Conservation (phyloP, 2,329 filamentous ascomycete genomes). For the Coccinonectria pachysandricola region DNA sequence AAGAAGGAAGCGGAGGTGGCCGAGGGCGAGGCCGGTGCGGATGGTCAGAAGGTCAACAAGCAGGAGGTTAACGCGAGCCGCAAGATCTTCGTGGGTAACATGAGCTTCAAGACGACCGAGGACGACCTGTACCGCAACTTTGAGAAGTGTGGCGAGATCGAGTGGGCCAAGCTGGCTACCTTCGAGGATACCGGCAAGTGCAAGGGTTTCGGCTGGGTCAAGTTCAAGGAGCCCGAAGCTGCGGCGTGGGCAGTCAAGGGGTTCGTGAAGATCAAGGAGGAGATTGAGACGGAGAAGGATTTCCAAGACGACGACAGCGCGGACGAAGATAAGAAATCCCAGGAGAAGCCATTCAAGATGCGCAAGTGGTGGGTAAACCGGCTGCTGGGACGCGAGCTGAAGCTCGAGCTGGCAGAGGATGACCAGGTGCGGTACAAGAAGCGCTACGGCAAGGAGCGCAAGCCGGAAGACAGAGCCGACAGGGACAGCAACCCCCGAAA, state of each 20-base stretch:
- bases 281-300: conserved; percentile 52
- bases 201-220: conserved; percentile 94
- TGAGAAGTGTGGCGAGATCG: conserved; percentile 70
- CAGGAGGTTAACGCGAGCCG: conserved; percentile 52
- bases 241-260: conserved; percentile 64
- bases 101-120: conserved; percentile 72
- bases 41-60: conserved; percentile 25
- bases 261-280: conserved; percentile 61
- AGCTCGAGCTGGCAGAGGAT: conserved; percentile 91
- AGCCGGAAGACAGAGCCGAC: conserved; percentile 13
- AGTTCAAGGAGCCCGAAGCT: conserved; percentile 69
- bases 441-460: conserved; percentile 65
- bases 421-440: conserved; percentile 85
- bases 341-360: conserved; percentile 44
- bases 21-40: conserved; percentile 18
- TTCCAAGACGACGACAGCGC: conserved; percentile 40
- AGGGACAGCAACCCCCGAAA: conserved; percentile 18
- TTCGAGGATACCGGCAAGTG: conserved; percentile 97
- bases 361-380: conserved; percentile 79
- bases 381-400: conserved; percentile 67
- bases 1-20: conserved; percentile 43
- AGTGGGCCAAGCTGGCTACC: conserved; percentile 78
- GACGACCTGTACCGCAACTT: conserved; percentile 77
- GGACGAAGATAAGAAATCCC: conserved; percentile 31
- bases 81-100: conserved; percentile 86